A percentile compares a stretch with the other conserved stretches of the same genome.
phyloP scores from a whole-genome alignment of 306 rosid genomes.

The Inga oerstediana region DNA sequence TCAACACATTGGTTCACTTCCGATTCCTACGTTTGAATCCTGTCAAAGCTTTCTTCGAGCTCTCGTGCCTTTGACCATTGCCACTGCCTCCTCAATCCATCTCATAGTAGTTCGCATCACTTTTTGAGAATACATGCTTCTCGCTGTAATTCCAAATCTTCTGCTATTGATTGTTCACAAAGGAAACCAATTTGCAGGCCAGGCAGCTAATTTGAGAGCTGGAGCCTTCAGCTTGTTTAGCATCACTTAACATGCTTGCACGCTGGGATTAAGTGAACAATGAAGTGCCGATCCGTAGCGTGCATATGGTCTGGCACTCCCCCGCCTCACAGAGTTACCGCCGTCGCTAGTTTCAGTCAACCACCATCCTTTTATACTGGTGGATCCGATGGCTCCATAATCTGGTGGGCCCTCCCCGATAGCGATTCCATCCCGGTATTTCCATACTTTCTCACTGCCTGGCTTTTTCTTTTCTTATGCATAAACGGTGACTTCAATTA shows the following conservation, averaged over 20 bases:
- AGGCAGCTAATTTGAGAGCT: background rate
- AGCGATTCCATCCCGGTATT: slow-evolving; percentile 63
- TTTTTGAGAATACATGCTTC: background rate
- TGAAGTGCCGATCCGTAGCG: slow-evolving; percentile 94
- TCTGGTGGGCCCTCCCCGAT: slow-evolving; percentile 82
- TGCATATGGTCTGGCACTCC: slow-evolving; percentile 83
- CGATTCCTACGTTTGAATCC: background rate
- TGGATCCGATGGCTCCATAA: slow-evolving; percentile 95
- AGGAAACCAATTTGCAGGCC: background rate
- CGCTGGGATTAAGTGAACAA: slow-evolving; percentile 25
- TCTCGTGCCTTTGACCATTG: background rate
- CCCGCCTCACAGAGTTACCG: slow-evolving; percentile 74
- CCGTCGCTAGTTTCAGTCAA: slow-evolving; percentile 57
- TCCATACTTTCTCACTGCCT: background rate
- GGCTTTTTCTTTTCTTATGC: background rate
- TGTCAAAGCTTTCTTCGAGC: background rate
- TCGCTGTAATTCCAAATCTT: background rate
- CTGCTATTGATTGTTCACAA: background rate
- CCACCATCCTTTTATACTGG: slow-evolving; percentile 84
- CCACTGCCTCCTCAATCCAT: background rate
- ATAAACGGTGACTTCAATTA: background rate
- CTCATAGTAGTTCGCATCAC: background rate
- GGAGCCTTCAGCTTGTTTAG: background rate
- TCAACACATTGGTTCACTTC: background rate
- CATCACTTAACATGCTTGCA: background rate